phyloP scores from a whole-genome alignment of 495 filamentous ascomycete species.

The Aspergillus ostianus region DNA sequence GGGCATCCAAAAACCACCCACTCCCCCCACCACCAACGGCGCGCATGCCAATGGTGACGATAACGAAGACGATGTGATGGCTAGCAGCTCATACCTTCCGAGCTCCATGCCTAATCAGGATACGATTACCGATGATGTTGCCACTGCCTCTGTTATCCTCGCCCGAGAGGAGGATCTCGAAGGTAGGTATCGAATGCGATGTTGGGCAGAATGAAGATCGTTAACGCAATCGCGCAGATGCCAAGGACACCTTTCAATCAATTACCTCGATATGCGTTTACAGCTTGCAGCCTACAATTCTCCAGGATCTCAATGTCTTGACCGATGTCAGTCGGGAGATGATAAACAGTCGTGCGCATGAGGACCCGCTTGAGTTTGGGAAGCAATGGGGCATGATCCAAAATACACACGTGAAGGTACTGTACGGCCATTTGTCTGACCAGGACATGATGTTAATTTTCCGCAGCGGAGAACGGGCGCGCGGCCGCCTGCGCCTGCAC shows the following conservation, averaged over 20 bases:
- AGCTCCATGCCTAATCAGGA: constrained; percentile 58
- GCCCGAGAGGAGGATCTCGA: constrained; percentile 78
- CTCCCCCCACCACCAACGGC: constrained; percentile 35
- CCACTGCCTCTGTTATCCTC: constrained; percentile 62
- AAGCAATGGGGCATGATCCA: constrained; percentile 67
- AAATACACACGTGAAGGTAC: constrained; percentile 62
- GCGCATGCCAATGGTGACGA: constrained; percentile 18
- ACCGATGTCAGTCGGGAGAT: constrained; percentile 65
- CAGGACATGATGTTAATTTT: constrained; percentile 14
- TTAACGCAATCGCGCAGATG: constrained; percentile 48
- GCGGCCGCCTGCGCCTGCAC: constrained; percentile 30
- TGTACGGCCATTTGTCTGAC: background rate
- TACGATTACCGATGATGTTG: constrained; percentile 24
- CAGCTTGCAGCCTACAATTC: constrained; percentile 68
- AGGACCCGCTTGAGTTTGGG: constrained; percentile 62
- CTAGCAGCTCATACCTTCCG: constrained; percentile 62
- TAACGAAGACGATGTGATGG: constrained; percentile 60
- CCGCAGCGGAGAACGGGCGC: constrained; percentile 48
- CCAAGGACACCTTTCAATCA: constrained; percentile 63
- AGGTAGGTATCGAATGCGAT: constrained; percentile 43
- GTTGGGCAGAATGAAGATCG: background rate
- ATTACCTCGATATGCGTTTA: constrained; percentile 83
- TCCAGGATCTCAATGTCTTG: constrained; percentile 75
- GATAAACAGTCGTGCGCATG: constrained; percentile 46
- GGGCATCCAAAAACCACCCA: constrained; percentile 49